These are phyloP conservation scores for Jasminum sambac DNA, from an alignment of 257 asterid species.

Conservation along the genomic window DNA sequence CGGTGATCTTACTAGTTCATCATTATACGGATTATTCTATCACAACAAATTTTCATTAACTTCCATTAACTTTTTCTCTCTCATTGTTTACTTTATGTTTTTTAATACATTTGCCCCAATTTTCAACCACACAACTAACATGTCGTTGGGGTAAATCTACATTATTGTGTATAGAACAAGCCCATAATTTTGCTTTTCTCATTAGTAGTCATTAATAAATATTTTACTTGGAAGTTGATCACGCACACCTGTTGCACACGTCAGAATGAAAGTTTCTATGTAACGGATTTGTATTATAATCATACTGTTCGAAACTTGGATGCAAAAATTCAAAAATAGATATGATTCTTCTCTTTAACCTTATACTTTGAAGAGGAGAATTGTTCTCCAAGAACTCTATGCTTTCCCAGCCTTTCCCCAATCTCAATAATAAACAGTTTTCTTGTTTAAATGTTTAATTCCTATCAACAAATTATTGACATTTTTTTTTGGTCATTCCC, in stretches of 20 bases:
- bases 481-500: not conserved
- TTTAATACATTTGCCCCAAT: too few relatives aligned
- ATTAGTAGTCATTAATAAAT: not conserved
- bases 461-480: not conserved
- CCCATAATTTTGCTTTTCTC: not conserved
- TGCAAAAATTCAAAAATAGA: not conserved
- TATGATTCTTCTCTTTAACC: not conserved
- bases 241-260: not conserved
- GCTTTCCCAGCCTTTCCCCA: not conserved
- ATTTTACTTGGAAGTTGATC: not conserved
- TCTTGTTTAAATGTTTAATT: not conserved
- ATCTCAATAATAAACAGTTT: not conserved
- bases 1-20: constrained; percentile 41
- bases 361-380: not conserved
- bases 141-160: too few relatives aligned
- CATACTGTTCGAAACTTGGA: too few relatives aligned
- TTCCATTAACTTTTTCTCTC: too few relatives aligned
- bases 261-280: too few relatives aligned
- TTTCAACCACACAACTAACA: too few relatives aligned
- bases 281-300: too few relatives aligned
- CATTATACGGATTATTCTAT: too few relatives aligned
- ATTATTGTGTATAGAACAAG: too few relatives aligned
- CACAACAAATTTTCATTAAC: too few relatives aligned
- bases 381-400: not conserved
- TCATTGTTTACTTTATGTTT: too few relatives aligned